Base-by-base conservation (phyloP, 352 stramenopile genomes). In the Globisporangium abappressorium region DNA sequence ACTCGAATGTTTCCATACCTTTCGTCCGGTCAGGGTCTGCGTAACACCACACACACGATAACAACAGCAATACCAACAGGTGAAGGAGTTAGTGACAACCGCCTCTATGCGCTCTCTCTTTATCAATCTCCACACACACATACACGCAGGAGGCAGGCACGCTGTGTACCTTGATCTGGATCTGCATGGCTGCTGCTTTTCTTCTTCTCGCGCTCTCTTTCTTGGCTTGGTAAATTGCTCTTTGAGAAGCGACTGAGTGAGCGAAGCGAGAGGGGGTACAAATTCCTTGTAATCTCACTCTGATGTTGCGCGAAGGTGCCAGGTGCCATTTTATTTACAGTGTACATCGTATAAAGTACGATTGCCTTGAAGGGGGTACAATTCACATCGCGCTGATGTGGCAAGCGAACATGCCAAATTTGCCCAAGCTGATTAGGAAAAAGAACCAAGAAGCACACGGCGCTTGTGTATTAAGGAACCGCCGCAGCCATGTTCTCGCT, bases 21-120 rank as follows among this genome's bases (percentile, higher is more conserved):
- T 96, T 60, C 87, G 82, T 47, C 87, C 88, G n/a, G 88, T 93
- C 62, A 96, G 77, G 34, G 87, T 96, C 87, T 96, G 72, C 57
- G 55, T 9, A 33, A 63, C 15, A 24, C 24, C 38, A 57, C 28
- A 22, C 41, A 36, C 53, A 57, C 30, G 65, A 56, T 5, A 49
- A 55, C 12, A 58, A 3, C 12, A 66, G 15, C 41, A 49, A 49
- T 46, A 46, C 3, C 41, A 26, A 65, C 5, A 33, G 55, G 46
- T 11, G 15, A 24, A n/a, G 46, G 9, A 15, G 69, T 56, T 15
- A 70, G 26, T 46, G 20, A 11, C 36, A 54, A 5, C 47, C 51
- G 20, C 22, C 4, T 60, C 7, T n/a, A n/a, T 57, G 3, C 18
- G 11, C 18, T 59, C 24, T 57, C 54, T 22, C 5, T 20, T 2